Base-by-base conservation (phyloP, 129 eudicot species). In the Saussurea involucrata region DNA sequence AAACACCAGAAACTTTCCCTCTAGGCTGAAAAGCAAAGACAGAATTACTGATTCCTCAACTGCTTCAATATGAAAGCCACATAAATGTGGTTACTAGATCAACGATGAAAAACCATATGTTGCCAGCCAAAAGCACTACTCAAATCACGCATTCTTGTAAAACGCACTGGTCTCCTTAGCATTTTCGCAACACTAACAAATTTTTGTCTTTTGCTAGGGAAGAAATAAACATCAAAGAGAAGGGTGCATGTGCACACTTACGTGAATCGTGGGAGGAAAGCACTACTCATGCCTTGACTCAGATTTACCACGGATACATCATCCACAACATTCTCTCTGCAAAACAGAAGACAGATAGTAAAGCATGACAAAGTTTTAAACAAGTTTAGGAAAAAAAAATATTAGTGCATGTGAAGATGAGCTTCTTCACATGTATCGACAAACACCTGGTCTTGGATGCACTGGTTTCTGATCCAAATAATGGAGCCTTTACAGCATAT, bases 241-340 rank as follows among this genome's bases (percentile, higher is more conserved):
- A n/a, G 29, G 3, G 6, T 69, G 29, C 15, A 42, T 46, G 61
- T 10, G 61, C 28, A 76, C 9, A 72, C 78, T 53, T 83, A 93
- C 98, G 96, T 90, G 88, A 93, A 93, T 24, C 87, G 80, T 28
- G 99, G 99, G 63, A 88, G 84, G 82, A 92, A 89, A 42, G 99
- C 96, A 72, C 97, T 95, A 70, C 86, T 83, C n/a, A 83, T 92
- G 89, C 77, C 83, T 70, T 66, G 84, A 64, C 96, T 95, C 55
- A 95, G 82, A 33, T 82, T 83, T 71, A 82, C 63, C 61, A 83
- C 5, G 1, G 72, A 63, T 12, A 53, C 74, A 83, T 86, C 93
- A 53, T 91, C 87, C 57, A 27, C 71, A 72, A 74, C 80, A 76
- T 63, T 73, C 44, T 75, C 72, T 76, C 84, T 84, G 88, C 73